These are phyloP conservation scores for Lachnellula occidentalis DNA, from an alignment of 2,329 filamentous ascomycete genomes.

Conservation along the genomic window DNA sequence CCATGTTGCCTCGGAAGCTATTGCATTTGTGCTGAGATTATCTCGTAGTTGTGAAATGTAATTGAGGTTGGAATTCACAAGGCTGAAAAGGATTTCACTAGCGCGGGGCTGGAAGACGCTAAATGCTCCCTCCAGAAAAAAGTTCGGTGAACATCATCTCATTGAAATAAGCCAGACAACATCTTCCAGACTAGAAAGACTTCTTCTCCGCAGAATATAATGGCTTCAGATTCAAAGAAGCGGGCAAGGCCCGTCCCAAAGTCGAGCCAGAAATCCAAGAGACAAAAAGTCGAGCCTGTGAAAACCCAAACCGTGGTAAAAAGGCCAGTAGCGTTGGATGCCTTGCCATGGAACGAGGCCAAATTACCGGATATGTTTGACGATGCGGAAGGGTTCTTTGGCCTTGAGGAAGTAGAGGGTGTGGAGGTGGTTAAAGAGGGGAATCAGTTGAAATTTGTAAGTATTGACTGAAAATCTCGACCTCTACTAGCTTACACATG, in stretches of 20 bases:
- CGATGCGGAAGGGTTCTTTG: slow-evolving; percentile 91
- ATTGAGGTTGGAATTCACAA: not conserved
- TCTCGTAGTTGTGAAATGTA: not conserved
- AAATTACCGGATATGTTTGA: slow-evolving; percentile 73
- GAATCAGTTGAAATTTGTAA: slow-evolving; percentile 51
- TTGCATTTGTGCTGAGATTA: slow-evolving; percentile 1
- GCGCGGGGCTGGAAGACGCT: slow-evolving; percentile 10
- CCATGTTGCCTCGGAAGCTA: slow-evolving; percentile 50
- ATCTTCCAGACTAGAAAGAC: too few species aligned
- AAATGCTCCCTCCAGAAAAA: slow-evolving; percentile 6
- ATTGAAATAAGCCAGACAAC: too few species aligned
- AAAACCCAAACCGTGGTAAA: slow-evolving; percentile 25
- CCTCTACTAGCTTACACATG: slow-evolving; percentile 9
- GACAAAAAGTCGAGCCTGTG: slow-evolving; percentile 28
- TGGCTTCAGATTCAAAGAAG: slow-evolving; percentile 29
- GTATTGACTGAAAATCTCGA: slow-evolving; percentile 14
- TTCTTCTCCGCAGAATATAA: slow-evolving; percentile 7
- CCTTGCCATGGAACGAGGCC: slow-evolving; percentile 51
- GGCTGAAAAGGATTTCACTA: slow-evolving; percentile 2
- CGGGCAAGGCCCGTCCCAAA: slow-evolving; percentile 21
- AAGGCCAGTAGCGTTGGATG: slow-evolving; percentile 40
- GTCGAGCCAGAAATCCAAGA: slow-evolving; percentile 23
- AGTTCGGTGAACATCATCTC: not conserved
- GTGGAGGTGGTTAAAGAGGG: slow-evolving; percentile 75
- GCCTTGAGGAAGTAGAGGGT: slow-evolving; percentile 84